A percentile compares a stretch with the other conserved stretches of the same genome.
Conservation (phyloP, 169 alveolate species). For the Eimeria sp. region DNA sequence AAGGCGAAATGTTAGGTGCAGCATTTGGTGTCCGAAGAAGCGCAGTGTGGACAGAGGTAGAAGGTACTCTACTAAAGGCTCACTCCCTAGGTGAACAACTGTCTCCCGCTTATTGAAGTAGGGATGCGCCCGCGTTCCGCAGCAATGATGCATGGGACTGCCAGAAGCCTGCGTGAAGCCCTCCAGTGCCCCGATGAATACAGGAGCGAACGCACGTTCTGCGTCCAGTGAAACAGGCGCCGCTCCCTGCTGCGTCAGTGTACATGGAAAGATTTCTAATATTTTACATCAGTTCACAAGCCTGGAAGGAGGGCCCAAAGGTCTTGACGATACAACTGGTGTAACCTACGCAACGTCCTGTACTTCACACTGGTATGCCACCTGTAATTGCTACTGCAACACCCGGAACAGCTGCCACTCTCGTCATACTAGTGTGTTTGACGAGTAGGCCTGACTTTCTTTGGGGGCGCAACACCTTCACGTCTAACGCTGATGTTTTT, state of each 20-base stretch:
- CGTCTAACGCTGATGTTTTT: neutral
- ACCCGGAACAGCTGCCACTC: neutral
- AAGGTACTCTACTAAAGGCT: neutral
- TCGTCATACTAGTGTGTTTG: neutral
- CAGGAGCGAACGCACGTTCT: neutral
- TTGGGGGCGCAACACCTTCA: neutral
- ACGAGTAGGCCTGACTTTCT: conserved; percentile 7
- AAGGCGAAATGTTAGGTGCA: neutral
- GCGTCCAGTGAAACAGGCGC: neutral
- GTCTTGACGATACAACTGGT: neutral
- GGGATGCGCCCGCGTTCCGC: neutral
- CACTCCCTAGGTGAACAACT: neutral
- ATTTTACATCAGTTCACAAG: neutral
- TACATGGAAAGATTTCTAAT: neutral
- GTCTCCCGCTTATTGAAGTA: neutral
- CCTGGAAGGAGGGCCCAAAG: neutral
- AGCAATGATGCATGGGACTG: no score
- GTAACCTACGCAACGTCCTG: neutral
- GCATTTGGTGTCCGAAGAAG: neutral
- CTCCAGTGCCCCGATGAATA: neutral
- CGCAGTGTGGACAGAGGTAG: neutral
- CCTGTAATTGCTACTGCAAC: neutral
- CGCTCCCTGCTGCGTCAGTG: neutral
- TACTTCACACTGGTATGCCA: neutral
- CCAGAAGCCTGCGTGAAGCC: neutral